Base-by-base conservation (phyloP, 345 rosid species). In the Chamaenerion angustifolium region DNA sequence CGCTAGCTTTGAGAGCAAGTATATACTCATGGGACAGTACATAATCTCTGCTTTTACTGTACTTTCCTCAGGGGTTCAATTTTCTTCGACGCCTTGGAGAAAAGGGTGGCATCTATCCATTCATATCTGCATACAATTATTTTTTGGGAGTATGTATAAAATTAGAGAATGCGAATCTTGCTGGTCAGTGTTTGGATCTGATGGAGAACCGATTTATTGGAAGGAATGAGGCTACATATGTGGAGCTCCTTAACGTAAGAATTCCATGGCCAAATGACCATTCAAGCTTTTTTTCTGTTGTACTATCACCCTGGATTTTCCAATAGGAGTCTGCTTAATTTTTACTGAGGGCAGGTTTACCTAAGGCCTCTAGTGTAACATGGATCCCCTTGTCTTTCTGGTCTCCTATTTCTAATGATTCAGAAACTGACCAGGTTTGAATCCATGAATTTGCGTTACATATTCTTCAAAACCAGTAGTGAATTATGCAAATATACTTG, bases 231-330 rank as follows among this genome's bases (percentile, higher is more conserved):
- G 61, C 46, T 54, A 90, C 98, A 44, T 83, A 86, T 63, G 23
- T 55, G 21, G 75, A 69, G 62, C 92, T 86, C 64, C 96, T 86
- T 51, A 71, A 86, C 87, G 96, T 85, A 56, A 60, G 79, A 64
- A 37, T 43, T 12, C 31, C 43, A 45, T 11, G 46, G 6, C 43
- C 15, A 1, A 16, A 12, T 53, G 46, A n/a, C 16, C 17, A 4
- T 11, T 4, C 8, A 40, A 16, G 3, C 21, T 53, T 18, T 27
- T 42, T 25, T 41, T 16, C 14, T 41, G 46, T 18, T 16, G 15
- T 55, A 15, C 23, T 31, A 14, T 21, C 31, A 19, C 11, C 13
- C 6, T 19, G 11, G 21, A 48, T 31, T 21, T 21, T 21, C 25
- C n/a, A n/a, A n/a, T n/a, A 21, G 14, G 12, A 8, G 15, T 13